A percentile compares a stretch with the other conserved stretches of the same genome.
phyloP scores from a whole-genome alignment of 495 filamentous ascomycete species.

The Xylaria nigripes region DNA sequence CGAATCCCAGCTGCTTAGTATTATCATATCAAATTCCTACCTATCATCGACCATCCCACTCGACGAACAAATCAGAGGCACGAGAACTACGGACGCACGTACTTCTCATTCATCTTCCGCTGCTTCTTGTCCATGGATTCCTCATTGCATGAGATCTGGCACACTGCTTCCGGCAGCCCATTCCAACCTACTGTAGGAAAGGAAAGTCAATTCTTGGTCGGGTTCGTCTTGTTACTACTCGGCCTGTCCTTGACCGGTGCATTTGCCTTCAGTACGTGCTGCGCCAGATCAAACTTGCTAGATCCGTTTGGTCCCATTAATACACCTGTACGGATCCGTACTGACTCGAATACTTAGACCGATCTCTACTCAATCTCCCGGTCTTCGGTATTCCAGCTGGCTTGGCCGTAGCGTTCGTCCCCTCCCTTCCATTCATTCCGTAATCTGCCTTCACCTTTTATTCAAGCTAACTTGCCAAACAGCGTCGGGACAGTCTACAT shows the following conservation, averaged over 20 bases:
- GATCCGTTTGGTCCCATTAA: not conserved
- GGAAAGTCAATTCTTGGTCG: slow-evolving; percentile 73
- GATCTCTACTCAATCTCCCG: slow-evolving; percentile 68
- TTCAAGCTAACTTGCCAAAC: slow-evolving; percentile 19
- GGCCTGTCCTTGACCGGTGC: slow-evolving; percentile 59
- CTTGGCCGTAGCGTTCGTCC: slow-evolving; percentile 77
- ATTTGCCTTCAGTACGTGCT: slow-evolving; percentile 70
- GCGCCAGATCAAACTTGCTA: not conserved
- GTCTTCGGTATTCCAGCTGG: slow-evolving; percentile 83
- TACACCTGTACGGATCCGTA: not conserved
- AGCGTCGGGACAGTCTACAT: slow-evolving; percentile 95
- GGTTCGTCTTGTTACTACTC: slow-evolving; percentile 64
- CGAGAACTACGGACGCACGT: not conserved
- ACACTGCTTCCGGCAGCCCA: slow-evolving; percentile 73
- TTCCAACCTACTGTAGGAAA: slow-evolving; percentile 77
- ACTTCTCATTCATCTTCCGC: not conserved
- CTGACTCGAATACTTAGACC: slow-evolving; percentile 49
- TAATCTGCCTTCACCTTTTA: not conserved
- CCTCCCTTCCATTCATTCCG: slow-evolving; percentile 1
- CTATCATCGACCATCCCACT: not conserved
- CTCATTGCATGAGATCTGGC: slow-evolving; percentile 81
- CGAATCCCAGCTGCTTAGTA: no score
- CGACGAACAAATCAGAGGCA: not conserved
- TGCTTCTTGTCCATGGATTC: slow-evolving; percentile 44
- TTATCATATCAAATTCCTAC: no score